Conservation (phyloP, 495 filamentous ascomycete genomes). For the Tuber borchii region DNA sequence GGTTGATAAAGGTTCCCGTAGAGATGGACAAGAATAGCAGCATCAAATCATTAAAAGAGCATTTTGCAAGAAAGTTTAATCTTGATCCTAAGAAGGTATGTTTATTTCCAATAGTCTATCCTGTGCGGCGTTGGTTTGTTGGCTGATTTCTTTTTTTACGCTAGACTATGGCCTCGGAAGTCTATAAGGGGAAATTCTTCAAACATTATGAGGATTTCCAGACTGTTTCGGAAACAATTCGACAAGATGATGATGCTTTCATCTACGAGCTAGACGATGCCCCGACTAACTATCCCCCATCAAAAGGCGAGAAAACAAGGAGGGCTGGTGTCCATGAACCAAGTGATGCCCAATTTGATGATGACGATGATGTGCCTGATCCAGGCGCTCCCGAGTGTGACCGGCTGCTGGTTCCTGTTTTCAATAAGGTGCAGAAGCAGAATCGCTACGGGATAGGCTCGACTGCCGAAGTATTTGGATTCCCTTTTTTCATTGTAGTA, state of each 20-base stretch:
- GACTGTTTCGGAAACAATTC: constrained; percentile 63
- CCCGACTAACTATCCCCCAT: constrained; percentile 66
- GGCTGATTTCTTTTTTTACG: constrained; percentile 9
- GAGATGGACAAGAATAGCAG: constrained; percentile 79
- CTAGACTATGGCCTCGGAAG: constrained; percentile 66
- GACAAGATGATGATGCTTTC: constrained; percentile 56
- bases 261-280: constrained; percentile 72
- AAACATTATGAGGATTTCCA: constrained; percentile 64
- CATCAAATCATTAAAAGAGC: constrained; percentile 67
- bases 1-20: constrained; percentile 63
- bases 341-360: constrained; percentile 46
- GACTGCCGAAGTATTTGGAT: constrained; percentile 45
- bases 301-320: constrained; percentile 46
- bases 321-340: constrained; percentile 43
- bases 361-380: constrained; percentile 53
- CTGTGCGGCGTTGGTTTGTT: not conserved
- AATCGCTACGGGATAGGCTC: constrained; percentile 13
- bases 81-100: constrained; percentile 49
- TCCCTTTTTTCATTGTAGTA: constrained; percentile 57
- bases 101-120: constrained; percentile 21
- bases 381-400: constrained; percentile 63
- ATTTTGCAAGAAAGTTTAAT: constrained; percentile 61
- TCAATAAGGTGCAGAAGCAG: constrained; percentile 48
- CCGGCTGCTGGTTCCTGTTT: constrained; percentile 68
- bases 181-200: constrained; percentile 75